Conservation (phyloP, 768 basidiomycete genomes). For the Rubroboletus satanas region DNA sequence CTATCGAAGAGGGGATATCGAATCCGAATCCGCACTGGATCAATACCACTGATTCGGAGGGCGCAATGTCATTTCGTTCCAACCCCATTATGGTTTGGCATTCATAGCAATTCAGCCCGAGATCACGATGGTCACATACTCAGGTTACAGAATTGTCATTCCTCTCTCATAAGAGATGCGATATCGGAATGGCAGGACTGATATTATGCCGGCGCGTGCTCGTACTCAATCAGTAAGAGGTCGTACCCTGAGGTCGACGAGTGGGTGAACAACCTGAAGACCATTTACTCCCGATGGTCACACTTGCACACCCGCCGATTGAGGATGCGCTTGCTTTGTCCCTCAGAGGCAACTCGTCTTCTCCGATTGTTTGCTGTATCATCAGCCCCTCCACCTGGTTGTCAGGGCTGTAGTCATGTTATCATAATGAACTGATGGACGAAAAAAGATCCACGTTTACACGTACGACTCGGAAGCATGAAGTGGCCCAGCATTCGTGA, state of each 20-base stretch:
- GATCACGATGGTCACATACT: not conserved
- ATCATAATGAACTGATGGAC: not conserved
- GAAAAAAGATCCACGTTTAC: conserved; percentile 1
- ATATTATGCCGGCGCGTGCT: not conserved
- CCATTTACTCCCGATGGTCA: not conserved
- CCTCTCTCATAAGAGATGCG: not conserved
- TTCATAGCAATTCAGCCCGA: not conserved
- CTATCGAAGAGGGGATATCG: not conserved
- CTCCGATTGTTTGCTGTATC: not conserved
- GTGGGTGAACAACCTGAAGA: not conserved
- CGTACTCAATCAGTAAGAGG: not conserved
- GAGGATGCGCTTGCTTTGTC: not conserved
- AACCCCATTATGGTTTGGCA: not conserved
- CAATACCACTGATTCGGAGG: not conserved
- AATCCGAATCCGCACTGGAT: not conserved
- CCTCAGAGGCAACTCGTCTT: not conserved
- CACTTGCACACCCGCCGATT: not conserved
- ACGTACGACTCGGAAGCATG: conserved; percentile 4
- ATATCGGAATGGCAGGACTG: not conserved
- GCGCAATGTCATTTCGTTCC: not conserved
- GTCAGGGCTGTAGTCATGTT: not conserved
- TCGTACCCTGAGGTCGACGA: not conserved
- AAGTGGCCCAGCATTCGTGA: not conserved
- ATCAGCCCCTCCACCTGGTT: not conserved
- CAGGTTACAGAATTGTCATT: too few relatives aligned